These are phyloP conservation scores for Rubia tinctorum DNA, from an alignment of 305 asterid genomes.

Conservation along the genomic window DNA sequence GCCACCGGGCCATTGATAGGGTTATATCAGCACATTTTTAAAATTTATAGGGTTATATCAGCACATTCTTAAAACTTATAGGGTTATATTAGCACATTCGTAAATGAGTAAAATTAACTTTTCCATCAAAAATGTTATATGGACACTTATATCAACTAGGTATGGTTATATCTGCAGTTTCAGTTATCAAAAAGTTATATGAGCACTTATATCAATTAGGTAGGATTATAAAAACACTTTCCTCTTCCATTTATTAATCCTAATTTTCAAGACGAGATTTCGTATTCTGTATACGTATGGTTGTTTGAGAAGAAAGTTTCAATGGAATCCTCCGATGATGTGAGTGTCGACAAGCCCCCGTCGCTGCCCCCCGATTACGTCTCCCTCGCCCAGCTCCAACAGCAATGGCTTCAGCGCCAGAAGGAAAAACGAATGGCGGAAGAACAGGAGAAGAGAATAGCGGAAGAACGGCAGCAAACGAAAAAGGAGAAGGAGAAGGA, in stretches of 20 bases:
- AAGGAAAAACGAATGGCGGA: slow-evolving; percentile 13
- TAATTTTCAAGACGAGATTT: background rate
- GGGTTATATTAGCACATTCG: too few relatives aligned
- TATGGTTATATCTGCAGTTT: too few relatives aligned
- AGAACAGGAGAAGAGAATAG: slow-evolving; percentile 10
- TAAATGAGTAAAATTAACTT: too few relatives aligned
- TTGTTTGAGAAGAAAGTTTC: background rate
- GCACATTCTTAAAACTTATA: too few relatives aligned
- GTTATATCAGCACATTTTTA: too few relatives aligned
- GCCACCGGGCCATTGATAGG: too few relatives aligned
- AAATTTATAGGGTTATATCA: too few relatives aligned
- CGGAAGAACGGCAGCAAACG: background rate
- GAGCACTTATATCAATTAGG: too few relatives aligned
- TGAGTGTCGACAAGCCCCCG: slow-evolving; percentile 14
- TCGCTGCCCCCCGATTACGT: slow-evolving; percentile 58
- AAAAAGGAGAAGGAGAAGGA: background rate
- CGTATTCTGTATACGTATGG: background rate
- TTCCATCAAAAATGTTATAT: too few relatives aligned
- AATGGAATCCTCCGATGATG: slow-evolving; percentile 8
- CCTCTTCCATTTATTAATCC: background rate
- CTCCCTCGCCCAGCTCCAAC: slow-evolving; percentile 45
- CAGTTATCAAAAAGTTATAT: too few relatives aligned
- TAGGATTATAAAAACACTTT: too few relatives aligned
- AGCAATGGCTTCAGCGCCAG: slow-evolving; percentile 49
- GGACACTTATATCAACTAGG: too few relatives aligned